Conservation (phyloP, 2,329 filamentous ascomycete species). For the Coccinonectria pachysandricola region DNA sequence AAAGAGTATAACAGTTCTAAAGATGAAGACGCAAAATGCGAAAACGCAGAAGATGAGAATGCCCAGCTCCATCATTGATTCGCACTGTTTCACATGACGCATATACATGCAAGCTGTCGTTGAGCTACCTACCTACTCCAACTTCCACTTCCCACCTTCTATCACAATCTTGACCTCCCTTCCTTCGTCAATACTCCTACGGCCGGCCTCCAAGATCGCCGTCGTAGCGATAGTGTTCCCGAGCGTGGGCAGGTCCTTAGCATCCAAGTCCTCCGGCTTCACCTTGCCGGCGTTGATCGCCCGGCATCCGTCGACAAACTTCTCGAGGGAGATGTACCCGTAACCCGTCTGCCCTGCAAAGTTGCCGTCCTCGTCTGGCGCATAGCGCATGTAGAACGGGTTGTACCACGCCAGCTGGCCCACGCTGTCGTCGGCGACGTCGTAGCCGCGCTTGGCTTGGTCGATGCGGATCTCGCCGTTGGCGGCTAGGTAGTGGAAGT, state of each 20-base stretch:
- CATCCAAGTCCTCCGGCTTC: slow-evolving; percentile 67
- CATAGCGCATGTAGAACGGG: slow-evolving; percentile 92
- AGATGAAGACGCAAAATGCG: no score
- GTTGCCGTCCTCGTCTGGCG: slow-evolving; percentile 89
- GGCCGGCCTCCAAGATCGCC: slow-evolving; percentile 80
- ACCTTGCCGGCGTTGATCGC: slow-evolving; percentile 64
- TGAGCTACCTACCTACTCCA: slow-evolving; percentile 32
- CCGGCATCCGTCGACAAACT: slow-evolving; percentile 82
- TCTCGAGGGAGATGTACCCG: slow-evolving; percentile 90
- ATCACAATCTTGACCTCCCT: slow-evolving; percentile 66
- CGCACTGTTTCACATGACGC: slow-evolving; percentile 4
- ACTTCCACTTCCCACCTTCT: slow-evolving; percentile 55
- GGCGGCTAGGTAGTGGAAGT: slow-evolving; percentile 87
- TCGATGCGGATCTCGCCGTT: slow-evolving; percentile 81
- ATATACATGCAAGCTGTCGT: slow-evolving; percentile 1
- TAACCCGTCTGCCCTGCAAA: slow-evolving; percentile 87
- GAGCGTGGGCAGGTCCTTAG: slow-evolving; percentile 71
- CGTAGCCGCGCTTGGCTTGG: slow-evolving; percentile 90
- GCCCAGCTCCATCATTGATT: slow-evolving; percentile 2
- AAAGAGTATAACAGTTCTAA: no score
- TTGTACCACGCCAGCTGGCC: slow-evolving; percentile 77
- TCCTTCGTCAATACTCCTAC: slow-evolving; percentile 74
- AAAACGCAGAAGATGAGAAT: no score
- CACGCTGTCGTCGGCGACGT: slow-evolving; percentile 72
- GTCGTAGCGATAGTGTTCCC: slow-evolving; percentile 86